Evolutionary conservation across 345 rosid species (phyloP).

Genomic region (Linum tenue): DNA sequence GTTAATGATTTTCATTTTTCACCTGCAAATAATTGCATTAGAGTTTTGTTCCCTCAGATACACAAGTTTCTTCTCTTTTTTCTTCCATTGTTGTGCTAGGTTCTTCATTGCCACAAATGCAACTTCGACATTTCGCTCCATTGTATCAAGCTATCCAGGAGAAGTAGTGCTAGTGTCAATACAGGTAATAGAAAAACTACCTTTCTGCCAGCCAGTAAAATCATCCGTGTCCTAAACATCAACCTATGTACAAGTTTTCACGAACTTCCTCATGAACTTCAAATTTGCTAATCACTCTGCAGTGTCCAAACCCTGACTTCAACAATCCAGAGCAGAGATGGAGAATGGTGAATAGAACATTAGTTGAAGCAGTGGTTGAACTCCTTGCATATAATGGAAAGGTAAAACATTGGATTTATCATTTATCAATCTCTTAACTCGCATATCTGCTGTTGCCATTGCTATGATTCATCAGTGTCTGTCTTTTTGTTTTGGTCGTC

Average conservation of each 20-base stretch:
- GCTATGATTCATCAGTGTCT: not conserved
- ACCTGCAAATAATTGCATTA: not conserved
- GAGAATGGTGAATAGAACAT: slow-evolving; percentile 57
- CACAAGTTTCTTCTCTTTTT: not conserved
- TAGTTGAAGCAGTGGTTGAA: slow-evolving; percentile 53
- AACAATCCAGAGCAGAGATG: slow-evolving; percentile 50
- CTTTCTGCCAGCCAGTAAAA: not conserved
- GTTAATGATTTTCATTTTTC: not conserved
- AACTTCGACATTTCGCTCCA: slow-evolving; percentile 48
- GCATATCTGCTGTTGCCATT: not conserved
- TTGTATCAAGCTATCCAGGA: slow-evolving; percentile 53
- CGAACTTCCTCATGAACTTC: not conserved
- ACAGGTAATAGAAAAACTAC: slow-evolving; percentile 30
- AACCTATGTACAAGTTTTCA: not conserved
- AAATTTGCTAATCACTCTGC: not conserved
- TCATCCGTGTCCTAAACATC: not conserved
- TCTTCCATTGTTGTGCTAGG: slow-evolving; percentile 27
- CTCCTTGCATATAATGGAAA: slow-evolving; percentile 45
- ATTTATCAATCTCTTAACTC: not conserved
- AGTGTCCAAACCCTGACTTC: slow-evolving; percentile 79
- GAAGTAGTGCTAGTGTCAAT: slow-evolving; percentile 44
- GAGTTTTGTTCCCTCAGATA: not conserved
- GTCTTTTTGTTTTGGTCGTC: not conserved
- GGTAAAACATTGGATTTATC: slow-evolving; percentile 27
- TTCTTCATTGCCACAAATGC: slow-evolving; percentile 56